Conservation (phyloP, 805 yeast genomes). For the Candida hispaniensis region DNA sequence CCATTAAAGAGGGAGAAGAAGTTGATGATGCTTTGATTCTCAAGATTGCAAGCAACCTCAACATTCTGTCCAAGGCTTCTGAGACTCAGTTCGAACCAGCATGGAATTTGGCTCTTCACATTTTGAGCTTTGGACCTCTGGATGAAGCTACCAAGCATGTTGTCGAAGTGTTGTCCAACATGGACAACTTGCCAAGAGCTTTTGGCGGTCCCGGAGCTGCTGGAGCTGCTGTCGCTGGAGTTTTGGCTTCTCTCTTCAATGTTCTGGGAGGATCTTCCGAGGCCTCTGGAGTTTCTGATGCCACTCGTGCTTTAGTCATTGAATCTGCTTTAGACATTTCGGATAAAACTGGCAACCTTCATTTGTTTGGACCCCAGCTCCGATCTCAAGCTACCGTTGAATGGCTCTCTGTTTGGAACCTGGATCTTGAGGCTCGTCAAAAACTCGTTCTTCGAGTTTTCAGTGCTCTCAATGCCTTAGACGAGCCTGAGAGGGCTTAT, state of each 20-base stretch:
- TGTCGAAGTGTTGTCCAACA: slow-evolving; percentile 24
- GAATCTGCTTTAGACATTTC: slow-evolving; percentile 28
- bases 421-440: slow-evolving; percentile 22
- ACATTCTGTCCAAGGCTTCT: slow-evolving; percentile 26
- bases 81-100: slow-evolving; percentile 32
- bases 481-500: slow-evolving; percentile 22
- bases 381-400: slow-evolving; percentile 25
- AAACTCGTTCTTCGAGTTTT: slow-evolving; percentile 25
- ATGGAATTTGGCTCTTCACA: slow-evolving; percentile 31
- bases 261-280: slow-evolving; percentile 23
- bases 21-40: slow-evolving; percentile 23
- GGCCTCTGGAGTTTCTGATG: too few species aligned
- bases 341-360: slow-evolving; percentile 26
- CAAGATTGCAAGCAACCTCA: slow-evolving; percentile 26
- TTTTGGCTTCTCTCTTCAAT: slow-evolving; percentile 33
- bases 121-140: slow-evolving; percentile 27
- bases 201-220: slow-evolving; percentile 19
- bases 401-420: slow-evolving; percentile 33
- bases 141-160: slow-evolving; percentile 25
- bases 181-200: slow-evolving; percentile 8
- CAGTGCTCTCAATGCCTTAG: slow-evolving; percentile 19
- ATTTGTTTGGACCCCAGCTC: slow-evolving; percentile 31
- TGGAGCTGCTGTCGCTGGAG: slow-evolving; percentile 27
- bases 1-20: slow-evolving; percentile 18
- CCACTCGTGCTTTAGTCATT: slow-evolving; percentile 28